phyloP scores from a whole-genome alignment of 2,329 filamentous ascomycete genomes.

The Volutella citrinella region DNA sequence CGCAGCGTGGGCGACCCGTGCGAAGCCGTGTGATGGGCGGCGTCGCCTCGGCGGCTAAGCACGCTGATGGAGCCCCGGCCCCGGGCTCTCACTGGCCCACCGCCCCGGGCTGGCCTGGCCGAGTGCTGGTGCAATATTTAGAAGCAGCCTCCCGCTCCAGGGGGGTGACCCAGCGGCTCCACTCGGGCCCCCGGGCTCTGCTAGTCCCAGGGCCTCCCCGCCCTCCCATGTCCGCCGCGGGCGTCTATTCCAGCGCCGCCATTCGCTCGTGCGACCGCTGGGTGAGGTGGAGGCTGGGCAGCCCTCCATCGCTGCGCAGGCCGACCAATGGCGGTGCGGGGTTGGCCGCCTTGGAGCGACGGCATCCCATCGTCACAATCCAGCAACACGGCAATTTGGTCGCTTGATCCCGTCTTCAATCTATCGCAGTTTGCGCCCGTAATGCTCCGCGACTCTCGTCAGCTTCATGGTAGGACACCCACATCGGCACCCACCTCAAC shows the following conservation, averaged over 20 bases:
- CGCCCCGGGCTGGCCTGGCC: conserved; percentile 5
- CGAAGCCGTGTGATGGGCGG: neutral
- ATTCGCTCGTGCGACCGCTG: conserved; percentile 19
- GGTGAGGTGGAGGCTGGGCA: conserved; percentile 7
- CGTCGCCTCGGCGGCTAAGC: conserved; percentile 22
- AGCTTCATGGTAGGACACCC: no score
- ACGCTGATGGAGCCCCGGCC: conserved; percentile 1
- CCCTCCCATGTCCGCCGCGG: no score
- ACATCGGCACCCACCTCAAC: no score
- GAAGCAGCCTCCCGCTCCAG: conserved; percentile 15
- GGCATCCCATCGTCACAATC: no score
- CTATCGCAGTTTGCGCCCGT: no score
- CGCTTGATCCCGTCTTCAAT: no score
- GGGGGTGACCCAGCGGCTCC: conserved; percentile 7
- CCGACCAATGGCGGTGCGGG: conserved; percentile 15
- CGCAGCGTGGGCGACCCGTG: conserved; percentile 14
- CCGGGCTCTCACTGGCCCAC: neutral
- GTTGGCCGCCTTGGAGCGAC: no score
- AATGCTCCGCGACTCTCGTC: no score
- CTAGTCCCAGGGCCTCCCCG: no score
- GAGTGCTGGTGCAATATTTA: conserved; percentile 14
- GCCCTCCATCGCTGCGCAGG: conserved; percentile 22
- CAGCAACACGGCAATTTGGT: no score
- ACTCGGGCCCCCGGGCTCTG: no score
- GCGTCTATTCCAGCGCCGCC: conserved; percentile 22